Conservation (phyloP, 768 basidiomycete genomes). For the Collybiopsis luxurians region DNA sequence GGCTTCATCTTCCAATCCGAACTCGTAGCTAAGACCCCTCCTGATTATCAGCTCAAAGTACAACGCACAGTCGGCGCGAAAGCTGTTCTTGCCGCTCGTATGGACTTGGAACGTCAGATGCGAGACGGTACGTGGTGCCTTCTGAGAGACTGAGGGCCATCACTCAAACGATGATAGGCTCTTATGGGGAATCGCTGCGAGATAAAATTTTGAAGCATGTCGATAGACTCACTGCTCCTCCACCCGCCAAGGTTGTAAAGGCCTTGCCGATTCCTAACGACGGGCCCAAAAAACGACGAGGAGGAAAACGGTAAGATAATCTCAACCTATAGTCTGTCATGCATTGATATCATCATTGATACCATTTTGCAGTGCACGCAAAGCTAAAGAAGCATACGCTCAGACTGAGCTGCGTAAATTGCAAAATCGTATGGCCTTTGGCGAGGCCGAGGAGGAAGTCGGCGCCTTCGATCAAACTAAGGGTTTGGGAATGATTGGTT, state of each 20-base stretch:
- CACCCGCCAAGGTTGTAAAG: constrained; percentile 90
- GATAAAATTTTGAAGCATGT: constrained; percentile 94
- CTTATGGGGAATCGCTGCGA: constrained; percentile 77
- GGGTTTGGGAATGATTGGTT: constrained; percentile 96
- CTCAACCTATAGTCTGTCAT: background rate
- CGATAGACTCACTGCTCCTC: constrained; percentile 88
- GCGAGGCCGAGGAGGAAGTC: constrained; percentile 93
- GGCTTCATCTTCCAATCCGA: constrained; percentile 97
- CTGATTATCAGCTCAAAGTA: constrained; percentile 87
- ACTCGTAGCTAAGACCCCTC: constrained; percentile 77
- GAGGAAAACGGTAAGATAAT: constrained; percentile 78
- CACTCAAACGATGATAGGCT: constrained; percentile 35
- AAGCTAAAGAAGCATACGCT: constrained; percentile 98
- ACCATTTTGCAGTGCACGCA: constrained; percentile 66
- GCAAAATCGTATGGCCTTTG: constrained; percentile 96
- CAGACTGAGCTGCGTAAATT: constrained; percentile 95
- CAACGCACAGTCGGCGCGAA: constrained; percentile 96
- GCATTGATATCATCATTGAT: constrained; percentile 4
- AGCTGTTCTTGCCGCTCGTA: constrained; percentile 82
- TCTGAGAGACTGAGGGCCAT: constrained; percentile 2
- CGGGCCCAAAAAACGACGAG: constrained; percentile 92
- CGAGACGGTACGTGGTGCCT: constrained; percentile 65
- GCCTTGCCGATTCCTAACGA: constrained; percentile 94
- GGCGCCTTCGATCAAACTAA: constrained; percentile 98
- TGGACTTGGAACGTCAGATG: constrained; percentile 85